Percentiles rank a stretch among this genome's conserved stretches.
These are phyloP conservation scores for Smallanthus sonchifolius DNA, from an alignment of 129 eudicot genomes.

Conservation along the genomic window DNA sequence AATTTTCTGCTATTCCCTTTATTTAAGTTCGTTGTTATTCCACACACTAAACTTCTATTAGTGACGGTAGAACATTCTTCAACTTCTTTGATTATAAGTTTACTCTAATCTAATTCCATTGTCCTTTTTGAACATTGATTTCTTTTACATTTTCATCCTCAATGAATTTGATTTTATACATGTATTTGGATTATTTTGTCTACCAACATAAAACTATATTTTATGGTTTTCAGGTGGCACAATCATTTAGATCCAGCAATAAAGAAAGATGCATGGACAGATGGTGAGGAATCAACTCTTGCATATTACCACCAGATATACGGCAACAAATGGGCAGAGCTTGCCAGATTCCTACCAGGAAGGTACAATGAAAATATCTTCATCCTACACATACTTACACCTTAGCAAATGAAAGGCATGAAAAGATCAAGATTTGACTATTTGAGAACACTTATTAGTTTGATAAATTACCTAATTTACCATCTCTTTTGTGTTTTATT, in stretches of 20 bases:
- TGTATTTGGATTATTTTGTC: too few species aligned
- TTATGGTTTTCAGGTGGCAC: slow-evolving; percentile 49
- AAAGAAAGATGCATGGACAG: slow-evolving; percentile 56
- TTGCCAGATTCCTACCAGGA: slow-evolving; percentile 56
- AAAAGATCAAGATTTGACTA: neutral
- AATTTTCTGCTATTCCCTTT: neutral
- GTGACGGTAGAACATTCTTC: neutral
- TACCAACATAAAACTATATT: too few species aligned
- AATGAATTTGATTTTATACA: neutral
- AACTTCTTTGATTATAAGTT: neutral
- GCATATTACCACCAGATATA: slow-evolving; percentile 38
- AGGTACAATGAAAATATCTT: slow-evolving; percentile 37
- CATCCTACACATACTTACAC: neutral
- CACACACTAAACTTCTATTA: neutral
- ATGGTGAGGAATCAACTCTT: slow-evolving; percentile 49
- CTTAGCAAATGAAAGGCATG: neutral
- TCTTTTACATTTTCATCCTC: neutral
- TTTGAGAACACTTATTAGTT: neutral
- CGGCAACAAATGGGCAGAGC: slow-evolving; percentile 74
- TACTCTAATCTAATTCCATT: neutral
- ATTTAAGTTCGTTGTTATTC: neutral
- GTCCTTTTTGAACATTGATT: neutral
- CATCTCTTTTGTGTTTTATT: slow-evolving; percentile 14
- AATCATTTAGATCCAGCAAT: slow-evolving; percentile 69
- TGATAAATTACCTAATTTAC: neutral